Evolutionary conservation across 805 yeast species (phyloP).

Genomic region (Candida anglica): DNA sequence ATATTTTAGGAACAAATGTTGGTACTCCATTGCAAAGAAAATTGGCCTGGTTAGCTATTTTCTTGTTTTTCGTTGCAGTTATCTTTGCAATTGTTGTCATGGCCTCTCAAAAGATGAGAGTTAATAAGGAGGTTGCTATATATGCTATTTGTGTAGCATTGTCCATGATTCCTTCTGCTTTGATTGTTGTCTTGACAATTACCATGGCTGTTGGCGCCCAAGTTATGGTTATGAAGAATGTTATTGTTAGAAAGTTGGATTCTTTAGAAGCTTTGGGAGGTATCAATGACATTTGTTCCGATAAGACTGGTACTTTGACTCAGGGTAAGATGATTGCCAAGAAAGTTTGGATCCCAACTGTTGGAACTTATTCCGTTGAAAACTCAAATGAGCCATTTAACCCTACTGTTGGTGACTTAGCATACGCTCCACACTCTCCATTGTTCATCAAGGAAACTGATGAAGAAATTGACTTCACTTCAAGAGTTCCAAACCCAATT

Average conservation of each 20-base stretch:
- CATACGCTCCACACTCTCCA: constrained; percentile 32
- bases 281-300: constrained; percentile 76
- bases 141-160: constrained; percentile 84
- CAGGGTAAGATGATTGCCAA: constrained; percentile 78
- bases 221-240: constrained; percentile 64
- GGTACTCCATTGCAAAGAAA: constrained; percentile 83
- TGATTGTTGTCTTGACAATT: constrained; percentile 77
- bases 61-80: constrained; percentile 74
- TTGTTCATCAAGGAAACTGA: constrained; percentile 29
- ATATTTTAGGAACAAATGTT: constrained; percentile 66
- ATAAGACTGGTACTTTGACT: constrained; percentile 79
- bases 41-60: constrained; percentile 71
- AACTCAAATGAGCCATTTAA: constrained; percentile 58
- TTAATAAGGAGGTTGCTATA: constrained; percentile 77
- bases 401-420: constrained; percentile 54
- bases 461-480: constrained; percentile 30
- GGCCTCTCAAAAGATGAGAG: constrained; percentile 75
- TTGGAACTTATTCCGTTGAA: constrained; percentile 54
- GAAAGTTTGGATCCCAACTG: constrained; percentile 62
- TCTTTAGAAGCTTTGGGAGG: constrained; percentile 78
- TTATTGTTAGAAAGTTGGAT: constrained; percentile 72
- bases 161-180: constrained; percentile 79
- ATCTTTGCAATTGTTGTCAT: constrained; percentile 80
- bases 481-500: constrained; percentile 10
- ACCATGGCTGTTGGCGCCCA: constrained; percentile 83